These are phyloP conservation scores for Colletotrichum sp. DNA, from an alignment of 2,329 filamentous ascomycete genomes.

Conservation along the genomic window DNA sequence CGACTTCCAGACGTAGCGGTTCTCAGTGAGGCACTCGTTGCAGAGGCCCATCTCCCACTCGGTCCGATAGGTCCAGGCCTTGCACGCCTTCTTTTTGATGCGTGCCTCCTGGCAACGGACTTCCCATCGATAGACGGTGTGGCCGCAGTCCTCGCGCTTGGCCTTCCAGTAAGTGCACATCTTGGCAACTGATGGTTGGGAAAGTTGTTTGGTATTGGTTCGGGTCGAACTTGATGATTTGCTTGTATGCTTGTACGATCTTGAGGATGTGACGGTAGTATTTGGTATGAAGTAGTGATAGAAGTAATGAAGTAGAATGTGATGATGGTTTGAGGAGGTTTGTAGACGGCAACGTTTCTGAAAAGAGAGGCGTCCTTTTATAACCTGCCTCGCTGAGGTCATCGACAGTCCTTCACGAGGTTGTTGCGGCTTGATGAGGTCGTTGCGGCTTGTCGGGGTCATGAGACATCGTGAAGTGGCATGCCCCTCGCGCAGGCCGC, in stretches of 20 bases:
- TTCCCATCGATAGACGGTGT: background rate
- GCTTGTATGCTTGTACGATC: background rate
- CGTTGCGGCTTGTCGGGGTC: background rate
- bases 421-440: background rate
- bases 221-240: background rate
- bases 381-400: background rate
- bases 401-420: background rate
- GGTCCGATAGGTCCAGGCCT: background rate
- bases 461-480: background rate
- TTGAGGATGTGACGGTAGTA: background rate
- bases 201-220: background rate
- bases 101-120: background rate
- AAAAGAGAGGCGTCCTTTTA: background rate
- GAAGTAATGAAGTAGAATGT: background rate
- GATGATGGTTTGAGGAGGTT: background rate
- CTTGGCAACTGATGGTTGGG: background rate
- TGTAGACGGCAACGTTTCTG: background rate
- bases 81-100: background rate
- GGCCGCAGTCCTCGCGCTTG: background rate
- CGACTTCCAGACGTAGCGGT: background rate
- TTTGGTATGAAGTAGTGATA: background rate
- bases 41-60: constrained; percentile 5
- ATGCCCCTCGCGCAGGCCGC: background rate
- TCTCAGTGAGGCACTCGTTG: background rate
- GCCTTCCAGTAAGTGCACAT: constrained; percentile 8